A percentile compares a stretch with the other conserved stretches of the same genome.
These are phyloP conservation scores for Dendrocalamus sinicus DNA, from an alignment of 176 grass and related monocot genomes.

Conservation along the genomic window DNA sequence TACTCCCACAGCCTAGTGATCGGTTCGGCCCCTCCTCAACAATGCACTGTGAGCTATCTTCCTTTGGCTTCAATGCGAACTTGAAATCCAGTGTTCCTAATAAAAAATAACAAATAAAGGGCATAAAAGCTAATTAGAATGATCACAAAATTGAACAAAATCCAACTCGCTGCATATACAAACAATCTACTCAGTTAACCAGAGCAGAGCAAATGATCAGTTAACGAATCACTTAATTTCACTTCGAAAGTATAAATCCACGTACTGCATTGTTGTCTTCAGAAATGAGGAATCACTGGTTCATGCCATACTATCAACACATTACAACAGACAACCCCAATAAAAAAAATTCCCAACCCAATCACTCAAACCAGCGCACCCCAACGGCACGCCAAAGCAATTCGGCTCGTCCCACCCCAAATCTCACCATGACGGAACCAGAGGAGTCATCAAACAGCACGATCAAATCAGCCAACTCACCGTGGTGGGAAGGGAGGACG, in stretches of 20 bases:
- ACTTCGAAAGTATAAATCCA: background rate
- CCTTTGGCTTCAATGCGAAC: constrained; percentile 69
- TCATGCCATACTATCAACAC: background rate
- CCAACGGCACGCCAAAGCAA: background rate
- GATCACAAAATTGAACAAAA: constrained; percentile 9
- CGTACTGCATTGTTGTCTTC: constrained; percentile 11
- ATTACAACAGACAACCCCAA: background rate
- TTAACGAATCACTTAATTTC: background rate
- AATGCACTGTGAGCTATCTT: constrained; percentile 54
- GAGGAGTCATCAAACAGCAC: background rate
- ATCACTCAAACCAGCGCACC: constrained; percentile 5
- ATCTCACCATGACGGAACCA: background rate
- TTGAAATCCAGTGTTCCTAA: constrained; percentile 93
- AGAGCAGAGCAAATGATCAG: background rate
- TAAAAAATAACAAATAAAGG: background rate
- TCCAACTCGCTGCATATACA: background rate
- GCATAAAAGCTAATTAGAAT: constrained; percentile 28
- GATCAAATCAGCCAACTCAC: constrained; percentile 50
- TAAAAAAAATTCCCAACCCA: background rate
- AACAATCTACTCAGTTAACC: background rate
- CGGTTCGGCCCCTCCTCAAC: constrained; percentile 79
- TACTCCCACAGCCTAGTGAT: constrained; percentile 50
- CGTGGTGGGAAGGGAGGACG: constrained; percentile 71
- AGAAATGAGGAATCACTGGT: constrained; percentile 15
- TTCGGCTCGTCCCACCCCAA: background rate